Evolutionary conservation across 352 stramenopile genomes (phyloP).

Genomic region (Hyaloperonospora brassicae): DNA sequence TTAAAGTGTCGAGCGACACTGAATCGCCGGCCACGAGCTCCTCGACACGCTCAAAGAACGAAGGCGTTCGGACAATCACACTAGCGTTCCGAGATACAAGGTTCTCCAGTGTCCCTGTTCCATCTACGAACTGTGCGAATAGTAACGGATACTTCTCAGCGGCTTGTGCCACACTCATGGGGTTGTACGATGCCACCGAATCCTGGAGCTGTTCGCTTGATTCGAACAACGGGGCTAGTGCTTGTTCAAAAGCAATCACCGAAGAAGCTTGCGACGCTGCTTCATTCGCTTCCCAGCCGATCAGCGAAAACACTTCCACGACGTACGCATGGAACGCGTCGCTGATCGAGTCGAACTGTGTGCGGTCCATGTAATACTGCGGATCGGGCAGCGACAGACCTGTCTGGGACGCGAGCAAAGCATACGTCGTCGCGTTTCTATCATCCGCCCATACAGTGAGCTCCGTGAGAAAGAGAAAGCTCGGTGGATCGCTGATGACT

Average conservation of each 20-base stretch:
- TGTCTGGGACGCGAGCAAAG: constrained; percentile 82
- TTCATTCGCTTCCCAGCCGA: constrained; percentile 27
- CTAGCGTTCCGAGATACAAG: too few relatives aligned
- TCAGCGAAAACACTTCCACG: constrained; percentile 61
- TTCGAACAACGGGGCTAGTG: constrained; percentile 69
- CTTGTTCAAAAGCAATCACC: constrained; percentile 84
- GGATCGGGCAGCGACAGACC: too few relatives aligned
- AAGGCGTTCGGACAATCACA: too few relatives aligned
- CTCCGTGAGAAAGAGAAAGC: constrained; percentile 76
- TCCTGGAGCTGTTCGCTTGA: constrained; percentile 85
- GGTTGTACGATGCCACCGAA: constrained; percentile 86
- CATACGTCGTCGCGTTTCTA: constrained; percentile 73
- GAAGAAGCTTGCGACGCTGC: too few relatives aligned
- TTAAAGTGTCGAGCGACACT: constrained; percentile 38
- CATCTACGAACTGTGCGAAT: too few relatives aligned
- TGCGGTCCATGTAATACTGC: too few relatives aligned
- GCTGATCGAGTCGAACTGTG: constrained; percentile 70
- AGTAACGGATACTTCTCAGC: too few relatives aligned
- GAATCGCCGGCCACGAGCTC: too few relatives aligned
- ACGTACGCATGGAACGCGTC: constrained; percentile 74
- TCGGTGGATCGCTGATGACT: too few relatives aligned
- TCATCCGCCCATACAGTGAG: constrained; percentile 73
- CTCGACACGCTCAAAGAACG: constrained; percentile 47
- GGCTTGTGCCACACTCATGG: too few relatives aligned
- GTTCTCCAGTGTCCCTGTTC: too few relatives aligned